Percentiles rank a stretch among this genome's conserved stretches.
Evolutionary conservation across 176 grass and related monocot genomes (phyloP).

Genomic region (Poa pratensis): DNA sequence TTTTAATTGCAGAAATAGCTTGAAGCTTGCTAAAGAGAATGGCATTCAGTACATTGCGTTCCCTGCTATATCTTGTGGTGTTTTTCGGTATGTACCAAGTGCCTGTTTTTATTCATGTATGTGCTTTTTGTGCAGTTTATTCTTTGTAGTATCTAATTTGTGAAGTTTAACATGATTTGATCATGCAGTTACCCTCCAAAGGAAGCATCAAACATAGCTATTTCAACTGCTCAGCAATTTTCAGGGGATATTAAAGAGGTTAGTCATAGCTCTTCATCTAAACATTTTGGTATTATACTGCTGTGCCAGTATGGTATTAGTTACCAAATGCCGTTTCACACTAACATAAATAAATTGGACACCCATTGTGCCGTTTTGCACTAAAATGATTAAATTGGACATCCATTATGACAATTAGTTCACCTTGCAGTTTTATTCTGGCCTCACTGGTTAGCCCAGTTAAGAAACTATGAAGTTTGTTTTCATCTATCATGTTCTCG

Average conservation of each 20-base stretch:
- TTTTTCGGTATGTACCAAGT: constrained; percentile 66
- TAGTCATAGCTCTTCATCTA: not conserved
- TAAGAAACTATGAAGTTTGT: not conserved
- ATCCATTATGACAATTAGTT: not conserved
- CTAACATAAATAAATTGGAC: not conserved
- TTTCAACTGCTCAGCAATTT: constrained; percentile 70
- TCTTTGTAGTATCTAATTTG: not conserved
- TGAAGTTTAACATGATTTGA: constrained; percentile 31
- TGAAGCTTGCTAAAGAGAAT: constrained; percentile 91
- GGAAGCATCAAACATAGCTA: constrained; percentile 82
- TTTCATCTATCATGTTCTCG: not conserved
- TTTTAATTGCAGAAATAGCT: constrained; percentile 84
- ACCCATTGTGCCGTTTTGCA: not conserved
- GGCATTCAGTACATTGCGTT: constrained; percentile 91
- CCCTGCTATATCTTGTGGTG: constrained; percentile 89
- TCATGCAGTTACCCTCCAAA: constrained; percentile 71
- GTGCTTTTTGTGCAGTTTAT: not conserved
- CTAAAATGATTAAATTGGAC: not conserved
- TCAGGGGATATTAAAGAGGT: constrained; percentile 83
- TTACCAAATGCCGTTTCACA: not conserved
- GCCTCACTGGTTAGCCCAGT: not conserved
- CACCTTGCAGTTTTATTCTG: not conserved
- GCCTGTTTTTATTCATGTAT: too few species aligned
- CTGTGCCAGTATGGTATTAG: not conserved
- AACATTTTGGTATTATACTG: not conserved